Percentiles rank a stretch among this genome's conserved stretches.
These are phyloP conservation scores for Starmerella cellae DNA, from an alignment of 805 yeast species.

Conservation along the genomic window DNA sequence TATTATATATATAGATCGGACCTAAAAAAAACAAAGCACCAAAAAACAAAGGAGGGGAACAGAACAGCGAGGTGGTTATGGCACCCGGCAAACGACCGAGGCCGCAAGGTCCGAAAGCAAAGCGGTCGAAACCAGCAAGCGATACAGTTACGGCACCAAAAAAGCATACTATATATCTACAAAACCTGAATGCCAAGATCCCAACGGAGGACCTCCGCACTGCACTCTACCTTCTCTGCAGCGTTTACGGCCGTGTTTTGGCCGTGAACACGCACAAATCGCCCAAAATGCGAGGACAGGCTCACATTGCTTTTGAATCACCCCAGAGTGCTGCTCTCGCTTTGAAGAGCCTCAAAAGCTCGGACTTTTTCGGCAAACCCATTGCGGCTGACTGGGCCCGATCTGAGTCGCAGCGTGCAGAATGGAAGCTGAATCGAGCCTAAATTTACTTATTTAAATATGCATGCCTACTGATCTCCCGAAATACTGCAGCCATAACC, in stretches of 20 bases:
- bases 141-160: too few relatives aligned
- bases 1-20: too few relatives aligned
- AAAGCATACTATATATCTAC: constrained; percentile 28
- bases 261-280: constrained; percentile 29
- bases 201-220: constrained; percentile 26
- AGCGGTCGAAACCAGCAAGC: too few relatives aligned
- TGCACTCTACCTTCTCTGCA: constrained; percentile 29
- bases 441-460: too few relatives aligned
- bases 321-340: constrained; percentile 26
- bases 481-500: constrained; percentile 24
- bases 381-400: constrained; percentile 26
- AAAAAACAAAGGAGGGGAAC: too few relatives aligned
- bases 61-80: too few relatives aligned
- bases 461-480: constrained; percentile 23
- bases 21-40: too few relatives aligned
- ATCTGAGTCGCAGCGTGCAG: constrained; percentile 19
- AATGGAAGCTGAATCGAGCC: too few relatives aligned
- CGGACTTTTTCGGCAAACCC: constrained; percentile 27
- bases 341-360: constrained; percentile 23
- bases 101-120: too few relatives aligned
- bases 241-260: constrained; percentile 29
- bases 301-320: constrained; percentile 29
- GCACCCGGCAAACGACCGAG: too few relatives aligned
- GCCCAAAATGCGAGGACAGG: constrained; percentile 33
- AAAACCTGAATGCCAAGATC: constrained; percentile 30